These are phyloP conservation scores for Avena eriantha DNA, from an alignment of 176 grass and related monocot species.

Conservation along the genomic window DNA sequence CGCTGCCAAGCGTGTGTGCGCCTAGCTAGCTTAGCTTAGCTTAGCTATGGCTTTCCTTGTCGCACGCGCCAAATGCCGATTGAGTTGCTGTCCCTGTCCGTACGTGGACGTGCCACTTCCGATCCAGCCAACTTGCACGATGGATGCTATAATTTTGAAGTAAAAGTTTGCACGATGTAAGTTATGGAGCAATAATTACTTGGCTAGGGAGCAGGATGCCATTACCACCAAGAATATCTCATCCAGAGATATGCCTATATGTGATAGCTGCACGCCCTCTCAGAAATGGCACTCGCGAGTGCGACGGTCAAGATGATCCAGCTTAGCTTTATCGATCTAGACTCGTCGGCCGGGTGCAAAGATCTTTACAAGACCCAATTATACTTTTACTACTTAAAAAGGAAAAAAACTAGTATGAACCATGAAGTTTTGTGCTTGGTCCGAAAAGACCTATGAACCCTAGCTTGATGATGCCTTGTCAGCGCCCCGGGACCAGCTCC, in stretches of 20 bases:
- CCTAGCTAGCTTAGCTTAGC: background rate
- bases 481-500: no score
- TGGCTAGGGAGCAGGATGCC: constrained; percentile 16
- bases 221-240: constrained; percentile 26
- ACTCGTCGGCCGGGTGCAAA: background rate
- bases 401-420: background rate
- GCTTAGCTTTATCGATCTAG: constrained; percentile 22
- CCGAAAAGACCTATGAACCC: background rate
- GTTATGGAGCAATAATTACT: background rate
- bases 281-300: constrained; percentile 3
- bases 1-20: constrained; percentile 33
- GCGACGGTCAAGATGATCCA: constrained; percentile 14
- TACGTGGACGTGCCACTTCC: constrained; percentile 35
- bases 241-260: constrained; percentile 13
- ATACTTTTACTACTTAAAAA: constrained; percentile 12
- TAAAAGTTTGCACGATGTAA: constrained; percentile 4
- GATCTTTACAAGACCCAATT: background rate
- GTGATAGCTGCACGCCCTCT: constrained; percentile 22
- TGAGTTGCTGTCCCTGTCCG: constrained; percentile 23
- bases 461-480: no score
- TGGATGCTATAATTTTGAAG: background rate
- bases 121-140: constrained; percentile 34
- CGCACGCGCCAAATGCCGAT: constrained; percentile 13
- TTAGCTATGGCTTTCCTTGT: constrained; percentile 18
- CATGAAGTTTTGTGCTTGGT: background rate